Percentiles rank a stretch among this genome's conserved stretches.
Conservation (phyloP, 2,329 filamentous ascomycete genomes). For the Cercospora sp. region DNA sequence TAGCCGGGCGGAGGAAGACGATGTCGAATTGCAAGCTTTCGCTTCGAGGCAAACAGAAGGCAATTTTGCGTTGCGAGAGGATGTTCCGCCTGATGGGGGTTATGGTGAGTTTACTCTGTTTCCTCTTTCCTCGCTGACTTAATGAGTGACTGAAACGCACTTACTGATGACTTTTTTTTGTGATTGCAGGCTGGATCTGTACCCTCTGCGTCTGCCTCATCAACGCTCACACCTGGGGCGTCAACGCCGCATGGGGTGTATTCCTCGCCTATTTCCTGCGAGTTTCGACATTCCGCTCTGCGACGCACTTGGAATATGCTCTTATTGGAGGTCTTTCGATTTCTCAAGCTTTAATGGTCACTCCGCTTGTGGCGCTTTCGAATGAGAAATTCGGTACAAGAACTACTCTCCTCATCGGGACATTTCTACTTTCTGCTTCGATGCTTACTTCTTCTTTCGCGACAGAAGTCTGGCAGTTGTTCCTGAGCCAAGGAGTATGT, state of each 20-base stretch:
- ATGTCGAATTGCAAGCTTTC: neutral
- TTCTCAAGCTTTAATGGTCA: constrained; percentile 62
- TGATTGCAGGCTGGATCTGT: constrained; percentile 47
- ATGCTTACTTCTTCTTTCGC: constrained; percentile 70
- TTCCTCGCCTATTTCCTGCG: constrained; percentile 72
- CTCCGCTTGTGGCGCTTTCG: constrained; percentile 63
- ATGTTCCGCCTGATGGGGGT: constrained; percentile 59
- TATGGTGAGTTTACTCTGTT: constrained; percentile 42
- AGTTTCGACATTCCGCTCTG: constrained; percentile 59
- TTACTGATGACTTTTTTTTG: too few relatives aligned
- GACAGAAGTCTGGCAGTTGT: constrained; percentile 68
- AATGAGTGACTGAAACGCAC: too few relatives aligned
- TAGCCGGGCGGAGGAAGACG: neutral
- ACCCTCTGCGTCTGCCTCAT: constrained; percentile 46
- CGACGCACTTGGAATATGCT: constrained; percentile 66
- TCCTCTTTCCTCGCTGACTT: too few relatives aligned
- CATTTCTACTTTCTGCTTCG: constrained; percentile 60
- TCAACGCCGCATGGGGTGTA: constrained; percentile 58
- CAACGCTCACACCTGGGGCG: constrained; percentile 49
- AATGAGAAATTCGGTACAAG: constrained; percentile 63
- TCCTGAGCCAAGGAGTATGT: constrained; percentile 69
- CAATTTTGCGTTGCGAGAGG: constrained; percentile 28
- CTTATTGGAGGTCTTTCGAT: constrained; percentile 72
- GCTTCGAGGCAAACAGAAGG: constrained; percentile 1
- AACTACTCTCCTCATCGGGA: constrained; percentile 63